Evolutionary conservation across 1,284 basidiomycete species (phyloP), one percentile per base, ranked within the genome.

Genomic region (Puccinia brachypodii): DNA sequence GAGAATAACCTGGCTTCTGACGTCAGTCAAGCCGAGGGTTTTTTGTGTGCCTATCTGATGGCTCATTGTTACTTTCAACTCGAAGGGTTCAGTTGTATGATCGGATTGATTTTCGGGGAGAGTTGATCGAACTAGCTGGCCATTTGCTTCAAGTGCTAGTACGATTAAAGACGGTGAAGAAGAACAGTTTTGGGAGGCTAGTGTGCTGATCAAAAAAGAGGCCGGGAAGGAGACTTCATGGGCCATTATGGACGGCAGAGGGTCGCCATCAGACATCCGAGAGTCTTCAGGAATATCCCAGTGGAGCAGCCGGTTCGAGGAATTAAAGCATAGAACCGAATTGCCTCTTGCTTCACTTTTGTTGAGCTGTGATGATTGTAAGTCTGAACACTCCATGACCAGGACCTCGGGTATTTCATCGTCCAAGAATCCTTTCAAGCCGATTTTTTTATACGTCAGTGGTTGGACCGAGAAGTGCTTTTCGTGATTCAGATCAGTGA

Each of bases 121-220:
- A 36, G 16, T 16, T 50, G 33, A 19, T 73, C 60, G 47, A 50
- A 66, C 36, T n/a, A 77, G 28, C 47, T 77, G 38, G 38, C 62
- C 44, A 64, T 77, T 60, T 44, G n/a, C 66, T 11, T 62, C 62
- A 36, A 66, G 44, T 22, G 75, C 75, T 44, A 77, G 60, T n/a
- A 77, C 25, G 14, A 14, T 66, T 33, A 22, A n/a, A 22, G 60
- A 28, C 28, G 44, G 16, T 28, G 22, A 44, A 62, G 22, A 44
- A 62, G 40, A 36, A 44, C n/a, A 1, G 66, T 22, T 44, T 40
- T 8, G 66, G 14, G n/a, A n/a, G n/a, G 66, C 22, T 19, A 69
- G 38, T 4, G 66, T 44, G 25, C 36, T 64, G 62, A 69, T 13
- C 40, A 69, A 40, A 44, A 69, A 40, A 25, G 31, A 38, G 13